These are phyloP conservation scores for Coffea eugenioides DNA, from an alignment of 257 asterid genomes.

Conservation along the genomic window DNA sequence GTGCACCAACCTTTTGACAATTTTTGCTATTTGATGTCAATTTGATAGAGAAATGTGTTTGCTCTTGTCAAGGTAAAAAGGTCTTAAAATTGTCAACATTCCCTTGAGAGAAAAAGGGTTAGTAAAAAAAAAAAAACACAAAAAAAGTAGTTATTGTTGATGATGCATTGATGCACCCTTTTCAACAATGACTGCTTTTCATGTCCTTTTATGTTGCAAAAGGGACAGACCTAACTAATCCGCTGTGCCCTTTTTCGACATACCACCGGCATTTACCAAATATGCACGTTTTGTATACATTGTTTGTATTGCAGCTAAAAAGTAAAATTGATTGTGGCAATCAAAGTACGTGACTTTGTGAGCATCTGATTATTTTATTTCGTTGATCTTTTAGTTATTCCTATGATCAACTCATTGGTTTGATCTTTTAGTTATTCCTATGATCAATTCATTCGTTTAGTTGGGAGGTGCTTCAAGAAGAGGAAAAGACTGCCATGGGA, in stretches of 20 bases:
- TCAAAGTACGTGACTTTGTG: not conserved
- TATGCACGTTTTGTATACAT: not conserved
- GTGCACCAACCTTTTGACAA: too few relatives aligned
- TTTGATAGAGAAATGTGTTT: not conserved
- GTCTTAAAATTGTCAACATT: not conserved
- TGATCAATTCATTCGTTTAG: too few relatives aligned
- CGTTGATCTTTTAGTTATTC: too few relatives aligned
- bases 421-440: too few relatives aligned
- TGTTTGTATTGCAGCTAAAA: not conserved
- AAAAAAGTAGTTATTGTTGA: not conserved
- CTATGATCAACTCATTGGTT: too few relatives aligned
- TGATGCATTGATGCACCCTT: not conserved
- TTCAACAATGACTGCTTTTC: conserved; percentile 8
- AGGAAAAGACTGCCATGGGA: too few relatives aligned
- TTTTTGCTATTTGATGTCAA: not conserved
- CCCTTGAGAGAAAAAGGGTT: not conserved
- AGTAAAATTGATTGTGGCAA: not conserved
- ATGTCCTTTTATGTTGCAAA: not conserved
- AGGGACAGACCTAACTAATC: conserved; percentile 9
- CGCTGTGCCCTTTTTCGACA: not conserved
- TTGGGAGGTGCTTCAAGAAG: too few relatives aligned
- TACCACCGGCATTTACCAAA: not conserved
- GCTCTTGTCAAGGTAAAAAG: not conserved
- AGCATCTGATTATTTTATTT: too few relatives aligned
- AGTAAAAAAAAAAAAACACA: not conserved